These are phyloP conservation scores for Rauvolfia tetraphylla DNA, from an alignment of 257 asterid genomes.

Conservation along the genomic window DNA sequence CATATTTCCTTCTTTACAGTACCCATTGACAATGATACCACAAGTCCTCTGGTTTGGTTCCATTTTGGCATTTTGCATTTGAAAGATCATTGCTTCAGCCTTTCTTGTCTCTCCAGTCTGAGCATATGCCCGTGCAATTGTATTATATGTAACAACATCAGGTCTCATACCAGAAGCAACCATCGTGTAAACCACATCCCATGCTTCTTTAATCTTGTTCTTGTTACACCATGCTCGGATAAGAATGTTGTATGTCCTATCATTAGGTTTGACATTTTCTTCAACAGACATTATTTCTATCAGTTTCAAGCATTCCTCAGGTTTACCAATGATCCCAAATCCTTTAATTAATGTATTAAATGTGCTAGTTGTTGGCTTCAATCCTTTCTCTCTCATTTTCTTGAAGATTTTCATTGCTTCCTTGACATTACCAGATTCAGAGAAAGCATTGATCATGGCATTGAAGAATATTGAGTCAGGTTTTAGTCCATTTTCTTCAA, in stretches of 20 bases:
- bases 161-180: conserved; percentile 62
- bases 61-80: conserved; percentile 59
- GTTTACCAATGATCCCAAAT: conserved; percentile 72
- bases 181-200: conserved; percentile 66
- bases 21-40: conserved; percentile 81
- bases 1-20: conserved; percentile 83
- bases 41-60: conserved; percentile 71
- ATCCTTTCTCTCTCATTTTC: conserved; percentile 75
- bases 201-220: conserved; percentile 59
- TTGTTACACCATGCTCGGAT: conserved; percentile 83
- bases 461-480: conserved; percentile 94
- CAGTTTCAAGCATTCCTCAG: conserved; percentile 77
- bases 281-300: conserved; percentile 57
- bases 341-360: conserved; percentile 85
- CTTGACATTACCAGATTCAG: conserved; percentile 83
- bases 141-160: conserved; percentile 77
- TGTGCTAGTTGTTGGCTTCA: conserved; percentile 80
- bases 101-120: conserved; percentile 56
- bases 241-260: conserved; percentile 79
- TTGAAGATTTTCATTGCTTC: conserved; percentile 72
- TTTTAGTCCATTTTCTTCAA: conserved; percentile 65
- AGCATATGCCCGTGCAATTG: conserved; percentile 79
- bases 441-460: conserved; percentile 87
- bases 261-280: conserved; percentile 64
- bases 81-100: conserved; percentile 67